A percentile compares a stretch with the other conserved stretches of the same genome.
These are phyloP conservation scores for Candida michaelii DNA, from an alignment of 805 yeast genomes.

Conservation along the genomic window DNA sequence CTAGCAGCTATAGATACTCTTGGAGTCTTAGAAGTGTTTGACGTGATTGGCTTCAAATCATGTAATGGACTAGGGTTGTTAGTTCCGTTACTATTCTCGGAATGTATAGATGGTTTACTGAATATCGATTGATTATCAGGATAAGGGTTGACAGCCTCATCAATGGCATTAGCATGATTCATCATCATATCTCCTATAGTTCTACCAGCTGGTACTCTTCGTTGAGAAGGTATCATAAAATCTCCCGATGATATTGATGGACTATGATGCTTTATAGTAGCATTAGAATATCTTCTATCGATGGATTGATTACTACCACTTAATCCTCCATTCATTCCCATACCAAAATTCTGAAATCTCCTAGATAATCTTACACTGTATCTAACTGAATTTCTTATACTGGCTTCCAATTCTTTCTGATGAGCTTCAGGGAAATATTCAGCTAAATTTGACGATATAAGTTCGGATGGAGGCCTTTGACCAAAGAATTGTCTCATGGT, in stretches of 20 bases:
- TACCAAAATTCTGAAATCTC: constrained; percentile 21
- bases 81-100: constrained; percentile 12
- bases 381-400: constrained; percentile 80
- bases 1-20: constrained; percentile 30
- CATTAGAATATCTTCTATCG: constrained; percentile 18
- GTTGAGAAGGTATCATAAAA: constrained; percentile 12
- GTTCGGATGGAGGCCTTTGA: constrained; percentile 90
- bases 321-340: constrained; percentile 11
- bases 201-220: constrained; percentile 24
- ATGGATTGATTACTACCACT: constrained; percentile 17
- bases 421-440: constrained; percentile 90
- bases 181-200: constrained; percentile 67
- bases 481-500: constrained; percentile 61
- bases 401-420: constrained; percentile 67
- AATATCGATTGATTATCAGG: constrained; percentile 27
- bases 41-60: constrained; percentile 18
- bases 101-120: constrained; percentile 25
- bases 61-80: constrained; percentile 9
- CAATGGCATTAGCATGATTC: constrained; percentile 56
- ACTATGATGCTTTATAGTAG: constrained; percentile 13
- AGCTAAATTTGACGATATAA: constrained; percentile 83
- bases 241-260: constrained; percentile 18
- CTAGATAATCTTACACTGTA: constrained; percentile 65
- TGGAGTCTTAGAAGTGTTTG: constrained; percentile 14
- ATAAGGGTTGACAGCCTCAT: constrained; percentile 35